Evolutionary conservation across 495 filamentous ascomycete genomes (phyloP).

Genomic region (Cudoniella acicularis): DNA sequence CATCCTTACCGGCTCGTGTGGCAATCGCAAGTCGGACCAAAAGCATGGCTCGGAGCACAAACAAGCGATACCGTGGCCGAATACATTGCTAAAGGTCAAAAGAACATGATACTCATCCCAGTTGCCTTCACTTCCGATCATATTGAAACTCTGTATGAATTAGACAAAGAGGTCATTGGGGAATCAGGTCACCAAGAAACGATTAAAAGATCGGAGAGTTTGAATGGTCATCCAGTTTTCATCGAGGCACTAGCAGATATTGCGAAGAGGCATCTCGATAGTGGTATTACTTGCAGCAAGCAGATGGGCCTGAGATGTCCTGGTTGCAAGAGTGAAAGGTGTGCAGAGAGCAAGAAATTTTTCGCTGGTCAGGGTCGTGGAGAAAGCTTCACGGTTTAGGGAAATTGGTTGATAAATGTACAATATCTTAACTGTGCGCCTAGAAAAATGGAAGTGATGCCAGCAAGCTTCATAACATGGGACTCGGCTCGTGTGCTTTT

Average conservation of each 20-base stretch:
- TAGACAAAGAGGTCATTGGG: constrained; percentile 93
- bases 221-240: constrained; percentile 90
- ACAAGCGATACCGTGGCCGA: constrained; percentile 82
- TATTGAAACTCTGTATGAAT: constrained; percentile 94
- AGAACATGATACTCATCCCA: constrained; percentile 86
- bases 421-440: too few relatives aligned
- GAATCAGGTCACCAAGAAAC: constrained; percentile 73
- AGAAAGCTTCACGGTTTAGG: constrained; percentile 16
- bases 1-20: constrained; percentile 93
- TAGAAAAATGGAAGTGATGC: too few relatives aligned
- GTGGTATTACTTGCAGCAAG: constrained; percentile 60
- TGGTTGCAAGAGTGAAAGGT: constrained; percentile 86
- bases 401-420: too few relatives aligned
- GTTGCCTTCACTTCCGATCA: constrained; percentile 98
- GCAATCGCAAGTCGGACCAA: constrained; percentile 97
- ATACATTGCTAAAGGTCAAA: constrained; percentile 87
- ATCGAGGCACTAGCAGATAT: constrained; percentile 87
- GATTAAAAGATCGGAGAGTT: constrained; percentile 86
- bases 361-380: constrained; percentile 47
- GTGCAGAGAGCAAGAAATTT: constrained; percentile 87
- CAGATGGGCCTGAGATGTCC: constrained; percentile 95
- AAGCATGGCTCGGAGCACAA: constrained; percentile 93
- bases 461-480: too few relatives aligned
- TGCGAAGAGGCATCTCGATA: constrained; percentile 72
- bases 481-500: too few relatives aligned